A percentile compares a stretch with the other conserved stretches of the same genome.
Conservation (phyloP, 2,329 filamentous ascomycete genomes). For the Clonostachys sp. region DNA sequence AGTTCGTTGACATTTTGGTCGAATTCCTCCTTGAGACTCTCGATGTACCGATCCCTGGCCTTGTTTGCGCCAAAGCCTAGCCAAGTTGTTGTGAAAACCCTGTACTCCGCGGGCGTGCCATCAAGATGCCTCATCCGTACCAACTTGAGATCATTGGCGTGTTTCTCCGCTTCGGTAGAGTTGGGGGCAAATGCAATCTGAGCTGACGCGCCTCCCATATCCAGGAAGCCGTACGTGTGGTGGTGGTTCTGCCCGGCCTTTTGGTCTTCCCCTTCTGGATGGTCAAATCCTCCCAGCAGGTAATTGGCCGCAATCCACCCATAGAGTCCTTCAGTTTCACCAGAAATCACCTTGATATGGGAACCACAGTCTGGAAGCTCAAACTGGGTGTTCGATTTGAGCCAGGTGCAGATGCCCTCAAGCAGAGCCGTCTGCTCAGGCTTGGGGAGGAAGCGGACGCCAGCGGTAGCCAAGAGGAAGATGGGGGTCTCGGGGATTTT, state of each 20-base stretch:
- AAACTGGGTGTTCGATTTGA: conserved; percentile 72
- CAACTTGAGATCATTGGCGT: conserved; percentile 83
- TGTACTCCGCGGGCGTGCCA: conserved; percentile 73
- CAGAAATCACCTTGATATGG: conserved; percentile 91
- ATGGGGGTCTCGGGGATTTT: conserved; percentile 82
- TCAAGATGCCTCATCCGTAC: conserved; percentile 80
- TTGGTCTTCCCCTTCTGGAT: conserved; percentile 39
- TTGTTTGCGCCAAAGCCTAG: conserved; percentile 96
- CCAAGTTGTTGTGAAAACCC: conserved; percentile 94
- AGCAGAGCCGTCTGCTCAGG: conserved; percentile 70
- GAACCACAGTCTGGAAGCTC: conserved; percentile 82
- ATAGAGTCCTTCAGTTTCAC: conserved; percentile 92
- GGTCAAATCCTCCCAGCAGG: conserved; percentile 83
- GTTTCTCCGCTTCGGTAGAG: conserved; percentile 80
- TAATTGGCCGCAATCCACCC: conserved; percentile 99
- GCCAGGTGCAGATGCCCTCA: conserved; percentile 76
- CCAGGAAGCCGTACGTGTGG: conserved; percentile 93
- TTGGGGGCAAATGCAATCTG: conserved; percentile 98
- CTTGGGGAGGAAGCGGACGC: conserved; percentile 81
- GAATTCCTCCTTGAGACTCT: conserved; percentile 65
- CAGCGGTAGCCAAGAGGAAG: conserved; percentile 92
- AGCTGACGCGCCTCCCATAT: conserved; percentile 97
- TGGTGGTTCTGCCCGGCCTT: conserved; percentile 54
- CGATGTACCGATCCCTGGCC: conserved; percentile 80
- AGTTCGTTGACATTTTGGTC: conserved; percentile 58